A percentile compares a stretch with the other conserved stretches of the same genome.
phyloP scores from a whole-genome alignment of 1,284 basidiomycete genomes.

The Malassezia yamatoensis region DNA sequence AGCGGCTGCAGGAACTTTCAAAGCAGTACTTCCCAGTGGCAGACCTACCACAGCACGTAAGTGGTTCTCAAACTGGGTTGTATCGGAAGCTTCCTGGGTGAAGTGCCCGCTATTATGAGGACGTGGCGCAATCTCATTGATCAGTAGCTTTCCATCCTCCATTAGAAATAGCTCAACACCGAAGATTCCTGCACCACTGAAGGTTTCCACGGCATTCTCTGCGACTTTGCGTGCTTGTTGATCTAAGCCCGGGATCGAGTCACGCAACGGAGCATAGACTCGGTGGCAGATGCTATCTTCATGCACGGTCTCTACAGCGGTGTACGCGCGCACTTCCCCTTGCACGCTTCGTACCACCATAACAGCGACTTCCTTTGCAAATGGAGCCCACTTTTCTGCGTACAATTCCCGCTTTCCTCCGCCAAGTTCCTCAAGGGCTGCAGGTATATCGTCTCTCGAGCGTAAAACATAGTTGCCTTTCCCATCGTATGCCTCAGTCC shows the following conservation, averaged over 20 bases:
- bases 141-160: conserved; percentile 68
- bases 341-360: conserved; percentile 71
- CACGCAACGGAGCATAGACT: conserved; percentile 64
- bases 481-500: conserved; percentile 91
- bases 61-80: conserved; percentile 96
- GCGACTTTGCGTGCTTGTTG: conserved; percentile 68
- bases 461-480: conserved; percentile 78
- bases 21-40: conserved; percentile 75
- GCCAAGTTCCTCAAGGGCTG: conserved; percentile 57
- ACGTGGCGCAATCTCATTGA: conserved; percentile 98
- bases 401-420: conserved; percentile 56
- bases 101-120: conserved; percentile 99
- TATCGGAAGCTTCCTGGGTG: conserved; percentile 94
- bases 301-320: conserved; percentile 90
- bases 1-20: conserved; percentile 74
- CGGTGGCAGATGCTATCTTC: conserved; percentile 88
- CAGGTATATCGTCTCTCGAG: conserved; percentile 52
- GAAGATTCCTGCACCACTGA: conserved; percentile 83
- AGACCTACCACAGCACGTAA: conserved; percentile 86
- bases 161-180: conserved; percentile 97
- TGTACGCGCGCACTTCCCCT: conserved; percentile 74
- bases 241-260: conserved; percentile 51
- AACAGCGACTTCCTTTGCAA: conserved; percentile 82
- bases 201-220: conserved; percentile 67
- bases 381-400: conserved; percentile 86